These are phyloP conservation scores for Exophiala sp. DNA, from an alignment of 2,329 filamentous ascomycete genomes.

Conservation along the genomic window DNA sequence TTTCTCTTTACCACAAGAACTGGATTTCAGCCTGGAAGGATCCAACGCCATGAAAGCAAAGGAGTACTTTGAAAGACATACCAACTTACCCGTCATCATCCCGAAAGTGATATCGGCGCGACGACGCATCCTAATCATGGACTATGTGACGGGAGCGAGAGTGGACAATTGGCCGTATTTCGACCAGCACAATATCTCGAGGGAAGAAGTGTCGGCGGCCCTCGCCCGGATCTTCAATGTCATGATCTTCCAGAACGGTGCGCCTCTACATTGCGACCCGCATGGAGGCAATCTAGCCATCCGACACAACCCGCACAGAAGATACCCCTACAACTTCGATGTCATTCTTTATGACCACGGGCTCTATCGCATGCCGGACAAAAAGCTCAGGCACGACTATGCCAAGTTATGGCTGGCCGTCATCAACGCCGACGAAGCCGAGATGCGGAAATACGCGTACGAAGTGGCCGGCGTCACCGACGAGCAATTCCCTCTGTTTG, in stretches of 20 bases:
- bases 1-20: conserved; percentile 76
- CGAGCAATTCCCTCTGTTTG: conserved; percentile 89
- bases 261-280: conserved; percentile 91
- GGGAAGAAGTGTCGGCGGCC: conserved; percentile 89
- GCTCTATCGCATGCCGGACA: conserved; percentile 85
- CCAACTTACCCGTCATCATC: conserved; percentile 74
- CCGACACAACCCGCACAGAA: conserved; percentile 61
- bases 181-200: conserved; percentile 78
- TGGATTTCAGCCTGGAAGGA: conserved; percentile 83
- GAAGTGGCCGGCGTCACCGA: conserved; percentile 86
- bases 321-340: conserved; percentile 71
- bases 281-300: conserved; percentile 96
- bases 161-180: conserved; percentile 85
- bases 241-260: conserved; percentile 91
- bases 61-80: conserved; percentile 70
- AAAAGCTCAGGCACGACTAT: conserved; percentile 71
- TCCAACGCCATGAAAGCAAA: conserved; percentile 73
- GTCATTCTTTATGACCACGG: conserved; percentile 96
- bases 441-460: conserved; percentile 81
- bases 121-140: conserved; percentile 89
- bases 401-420: conserved; percentile 97
- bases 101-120: conserved; percentile 86
- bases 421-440: conserved; percentile 75
- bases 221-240: conserved; percentile 94
- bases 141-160: conserved; percentile 77